Conservation (phyloP, 1,284 basidiomycete species). For the Peniophora sp. region DNA sequence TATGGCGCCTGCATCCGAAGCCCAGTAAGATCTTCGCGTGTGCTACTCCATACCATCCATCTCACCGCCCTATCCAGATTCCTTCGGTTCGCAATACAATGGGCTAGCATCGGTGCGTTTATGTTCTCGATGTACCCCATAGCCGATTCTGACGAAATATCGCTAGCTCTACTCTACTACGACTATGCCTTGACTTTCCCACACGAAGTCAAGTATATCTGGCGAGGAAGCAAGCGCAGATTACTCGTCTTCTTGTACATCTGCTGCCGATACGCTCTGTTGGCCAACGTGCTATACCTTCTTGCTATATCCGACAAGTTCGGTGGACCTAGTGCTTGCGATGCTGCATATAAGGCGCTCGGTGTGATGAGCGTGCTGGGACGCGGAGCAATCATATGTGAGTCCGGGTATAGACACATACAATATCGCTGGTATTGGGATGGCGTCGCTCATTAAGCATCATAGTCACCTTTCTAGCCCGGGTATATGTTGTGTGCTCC, state of each 20-base stretch:
- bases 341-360: constrained; percentile 22
- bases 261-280: constrained; percentile 2
- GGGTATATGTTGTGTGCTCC: constrained; percentile 25
- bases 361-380: constrained; percentile 24
- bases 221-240: background rate
- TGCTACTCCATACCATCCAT: background rate
- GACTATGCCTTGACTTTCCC: constrained; percentile 5
- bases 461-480: constrained; percentile 23
- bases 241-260: constrained; percentile 2
- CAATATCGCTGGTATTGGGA: too few species aligned
- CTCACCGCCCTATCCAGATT: background rate
- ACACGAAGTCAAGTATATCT: constrained; percentile 3
- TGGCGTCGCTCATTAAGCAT: too few species aligned
- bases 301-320: constrained; percentile 3
- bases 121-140: background rate
- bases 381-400: constrained; percentile 23
- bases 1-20: background rate
- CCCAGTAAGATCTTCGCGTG: background rate
- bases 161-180: constrained; percentile 3
- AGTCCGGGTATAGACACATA: background rate
- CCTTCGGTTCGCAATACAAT: constrained; percentile 3
- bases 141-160: background rate
- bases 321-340: constrained; percentile 17
- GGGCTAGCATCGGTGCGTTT: constrained; percentile 3
- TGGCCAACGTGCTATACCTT: constrained; percentile 4